A percentile compares a stretch with the other conserved stretches of the same genome.
Evolutionary conservation across 2,329 filamentous ascomycete species (phyloP).

Genomic region (Lecanicillium sp.): DNA sequence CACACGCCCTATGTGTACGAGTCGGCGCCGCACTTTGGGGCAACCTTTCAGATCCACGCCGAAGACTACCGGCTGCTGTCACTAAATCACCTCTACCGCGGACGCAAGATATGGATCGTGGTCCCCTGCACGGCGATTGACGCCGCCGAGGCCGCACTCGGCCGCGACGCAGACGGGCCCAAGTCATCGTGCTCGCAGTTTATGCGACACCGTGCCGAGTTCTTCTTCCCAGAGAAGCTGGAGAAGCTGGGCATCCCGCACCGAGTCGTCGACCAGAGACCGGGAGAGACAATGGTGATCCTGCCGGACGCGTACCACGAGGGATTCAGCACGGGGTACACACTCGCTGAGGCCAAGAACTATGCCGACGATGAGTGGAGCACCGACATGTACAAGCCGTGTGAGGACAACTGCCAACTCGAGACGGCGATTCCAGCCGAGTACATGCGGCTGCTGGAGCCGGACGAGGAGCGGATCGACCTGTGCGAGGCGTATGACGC

Average conservation of each 20-base stretch:
- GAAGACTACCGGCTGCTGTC: conserved; percentile 31
- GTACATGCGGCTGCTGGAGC: conserved; percentile 21
- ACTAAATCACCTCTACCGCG: conserved; percentile 30
- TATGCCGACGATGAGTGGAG: conserved; percentile 29
- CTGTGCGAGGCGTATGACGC: conserved; percentile 22
- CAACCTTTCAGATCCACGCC: conserved; percentile 32
- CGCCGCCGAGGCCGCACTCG: conserved; percentile 24
- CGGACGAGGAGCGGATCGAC: conserved; percentile 25
- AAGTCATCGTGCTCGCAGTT: conserved; percentile 25
- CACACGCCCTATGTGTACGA: conserved; percentile 34
- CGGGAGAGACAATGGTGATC: conserved; percentile 31
- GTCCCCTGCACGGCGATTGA: conserved; percentile 27
- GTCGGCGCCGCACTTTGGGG: conserved; percentile 28
- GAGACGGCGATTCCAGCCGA: conserved; percentile 28
- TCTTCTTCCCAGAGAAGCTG: conserved; percentile 31
- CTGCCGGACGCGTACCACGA: conserved; percentile 32
- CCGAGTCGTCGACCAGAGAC: conserved; percentile 29
- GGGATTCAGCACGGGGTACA: conserved; percentile 33
- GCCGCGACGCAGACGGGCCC: conserved; percentile 16
- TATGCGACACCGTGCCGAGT: conserved; percentile 32
- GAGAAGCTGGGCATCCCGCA: conserved; percentile 29
- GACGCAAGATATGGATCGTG: conserved; percentile 32
- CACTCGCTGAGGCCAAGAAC: conserved; percentile 32
- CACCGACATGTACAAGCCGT: conserved; percentile 26
- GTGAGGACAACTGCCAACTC: conserved; percentile 23